Conservation (phyloP, 306 rosid genomes). For the Quercus robur region DNA sequence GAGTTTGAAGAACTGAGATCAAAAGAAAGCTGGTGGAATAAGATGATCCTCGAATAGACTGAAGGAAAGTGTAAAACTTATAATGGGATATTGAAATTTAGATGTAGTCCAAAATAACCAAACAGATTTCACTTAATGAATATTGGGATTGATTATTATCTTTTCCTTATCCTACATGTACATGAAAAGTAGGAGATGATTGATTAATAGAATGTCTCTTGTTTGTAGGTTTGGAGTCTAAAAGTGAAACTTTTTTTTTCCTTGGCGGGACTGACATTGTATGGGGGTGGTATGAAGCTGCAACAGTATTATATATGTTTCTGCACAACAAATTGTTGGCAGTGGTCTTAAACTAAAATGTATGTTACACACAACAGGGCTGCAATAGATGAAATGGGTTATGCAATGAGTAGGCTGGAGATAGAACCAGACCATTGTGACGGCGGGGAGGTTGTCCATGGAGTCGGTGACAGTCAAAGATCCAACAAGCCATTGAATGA, state of each 20-base stretch:
- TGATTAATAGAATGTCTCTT: background rate
- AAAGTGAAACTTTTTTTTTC: background rate
- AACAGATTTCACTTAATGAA: background rate
- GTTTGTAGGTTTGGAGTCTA: background rate
- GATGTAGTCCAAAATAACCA: background rate
- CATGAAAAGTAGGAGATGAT: background rate
- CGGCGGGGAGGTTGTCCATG: conserved; percentile 28
- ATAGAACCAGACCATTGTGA: conserved; percentile 49
- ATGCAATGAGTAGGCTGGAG: conserved; percentile 73
- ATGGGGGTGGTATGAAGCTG: conserved; percentile 29
- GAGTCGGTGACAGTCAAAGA: conserved; percentile 35
- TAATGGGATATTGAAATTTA: background rate
- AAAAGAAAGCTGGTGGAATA: background rate
- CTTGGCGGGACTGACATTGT: conserved; percentile 31
- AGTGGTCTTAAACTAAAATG: conserved; percentile 40
- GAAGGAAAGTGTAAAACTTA: background rate
- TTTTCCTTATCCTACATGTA: background rate
- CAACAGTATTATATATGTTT: conserved; percentile 27
- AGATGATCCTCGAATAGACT: background rate
- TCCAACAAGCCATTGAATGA: conserved; percentile 23
- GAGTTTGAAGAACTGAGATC: background rate
- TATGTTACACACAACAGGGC: conserved; percentile 32
- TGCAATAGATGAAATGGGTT: conserved; percentile 65
- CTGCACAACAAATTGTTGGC: conserved; percentile 18
- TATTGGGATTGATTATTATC: background rate